Base-by-base conservation (phyloP, 2,329 filamentous ascomycete species). In the Juglanconis juglandina region DNA sequence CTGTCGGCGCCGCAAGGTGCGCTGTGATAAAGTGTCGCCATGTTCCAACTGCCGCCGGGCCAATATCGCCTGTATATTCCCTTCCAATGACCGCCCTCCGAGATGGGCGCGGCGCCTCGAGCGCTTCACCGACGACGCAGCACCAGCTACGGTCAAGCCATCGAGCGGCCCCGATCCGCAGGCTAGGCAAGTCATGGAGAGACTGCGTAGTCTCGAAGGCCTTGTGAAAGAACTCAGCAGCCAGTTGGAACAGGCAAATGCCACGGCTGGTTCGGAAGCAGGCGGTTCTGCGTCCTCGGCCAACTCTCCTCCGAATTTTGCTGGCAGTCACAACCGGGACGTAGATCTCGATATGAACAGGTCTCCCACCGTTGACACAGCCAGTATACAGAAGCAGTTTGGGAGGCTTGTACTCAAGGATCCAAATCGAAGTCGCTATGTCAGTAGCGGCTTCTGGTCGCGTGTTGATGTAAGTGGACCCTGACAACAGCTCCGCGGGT, bases 31-130 rank as follows among this genome's bases (percentile, higher is more conserved):
- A 68, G 70, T 73, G 48, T 79, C 77, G 3, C 83, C 83, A 1
- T 86, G 83, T 64, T 80, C 82, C 4, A 85, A 84, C 64, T 86
- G 83, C 66, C 79, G 78, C 9, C 76, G 78, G 4, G 82, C 78
- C 10, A 76, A 78, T 54, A 82, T 85, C 46, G 71, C 77, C 9
- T 86, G 83, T 63, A 71, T 83, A 33, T 71, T 80, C 14, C 81
- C 82, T 0, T 76, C 80, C 1, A 69, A 70, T 47, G 78, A 84
- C 60, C 78, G 77, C 2, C 77, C 79, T 0, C 82, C 82, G 59
- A 73, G 80, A 70, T 84, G 83, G 80, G 80, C 81, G 44, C 78
- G 81, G 24, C 81, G 81, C 41, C 72, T 82, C 5, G 77, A 79
- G 60, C 76, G 75, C 37, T 61, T 75, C 58, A 66, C 72, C 48